These are phyloP conservation scores for Crassisporium funariophilum DNA, from an alignment of 768 basidiomycete genomes.

Conservation along the genomic window DNA sequence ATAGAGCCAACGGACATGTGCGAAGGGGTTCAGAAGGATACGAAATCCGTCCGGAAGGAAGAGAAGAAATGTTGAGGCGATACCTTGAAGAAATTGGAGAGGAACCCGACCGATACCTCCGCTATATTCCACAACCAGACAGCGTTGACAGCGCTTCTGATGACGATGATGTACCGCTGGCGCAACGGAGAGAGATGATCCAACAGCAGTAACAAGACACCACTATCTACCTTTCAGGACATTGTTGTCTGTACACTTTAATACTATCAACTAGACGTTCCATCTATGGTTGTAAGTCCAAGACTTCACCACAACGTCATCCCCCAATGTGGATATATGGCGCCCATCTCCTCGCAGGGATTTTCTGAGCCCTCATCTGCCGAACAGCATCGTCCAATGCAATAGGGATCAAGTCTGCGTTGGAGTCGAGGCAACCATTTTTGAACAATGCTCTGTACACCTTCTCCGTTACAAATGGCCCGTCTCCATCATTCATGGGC, in stretches of 20 bases:
- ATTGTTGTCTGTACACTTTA: too few relatives aligned
- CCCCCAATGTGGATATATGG: constrained; percentile 21
- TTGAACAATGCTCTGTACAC: constrained; percentile 26
- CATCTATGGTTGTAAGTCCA: too few relatives aligned
- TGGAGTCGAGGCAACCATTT: constrained; percentile 5
- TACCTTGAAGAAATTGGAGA: constrained; percentile 58
- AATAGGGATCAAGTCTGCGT: constrained; percentile 11
- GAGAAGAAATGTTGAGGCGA: constrained; percentile 64
- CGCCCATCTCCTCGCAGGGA: constrained; percentile 16
- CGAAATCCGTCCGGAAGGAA: constrained; percentile 61
- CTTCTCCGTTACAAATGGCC: constrained; percentile 26
- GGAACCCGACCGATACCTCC: constrained; percentile 62
- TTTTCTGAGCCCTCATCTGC: constrained; percentile 8
- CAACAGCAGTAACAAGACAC: constrained; percentile 1
- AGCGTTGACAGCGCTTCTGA: constrained; percentile 43
- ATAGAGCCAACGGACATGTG: constrained; percentile 32
- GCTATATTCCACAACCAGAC: constrained; percentile 66
- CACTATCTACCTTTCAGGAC: too few relatives aligned
- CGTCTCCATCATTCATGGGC: constrained; percentile 33
- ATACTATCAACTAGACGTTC: too few relatives aligned
- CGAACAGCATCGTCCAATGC: constrained; percentile 20
- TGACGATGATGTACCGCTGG: constrained; percentile 26
- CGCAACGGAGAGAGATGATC: constrained; percentile 5
- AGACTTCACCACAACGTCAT: too few relatives aligned
- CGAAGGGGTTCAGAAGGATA: constrained; percentile 83